A percentile compares a stretch with the other conserved stretches of the same genome.
These are phyloP conservation scores for Leavenworthia alabamica DNA, from an alignment of 345 rosid genomes.

Conservation along the genomic window DNA sequence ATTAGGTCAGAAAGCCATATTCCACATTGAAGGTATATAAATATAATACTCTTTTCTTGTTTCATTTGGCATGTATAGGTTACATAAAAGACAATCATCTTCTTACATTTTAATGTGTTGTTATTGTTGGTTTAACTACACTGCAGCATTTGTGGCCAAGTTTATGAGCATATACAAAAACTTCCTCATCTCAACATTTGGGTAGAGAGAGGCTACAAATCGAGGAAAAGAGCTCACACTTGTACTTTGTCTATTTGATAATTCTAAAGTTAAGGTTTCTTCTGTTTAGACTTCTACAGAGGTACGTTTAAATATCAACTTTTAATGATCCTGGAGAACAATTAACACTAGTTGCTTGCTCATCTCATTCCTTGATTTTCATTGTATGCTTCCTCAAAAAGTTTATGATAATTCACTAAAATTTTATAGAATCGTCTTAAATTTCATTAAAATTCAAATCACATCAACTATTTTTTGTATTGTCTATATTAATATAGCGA, in stretches of 20 bases:
- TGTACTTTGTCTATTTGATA: background rate
- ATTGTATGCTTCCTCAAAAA: background rate
- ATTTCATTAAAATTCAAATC: too few species aligned
- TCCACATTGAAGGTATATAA: constrained; percentile 78
- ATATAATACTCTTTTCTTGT: constrained; percentile 4
- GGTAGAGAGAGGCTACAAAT: constrained; percentile 30
- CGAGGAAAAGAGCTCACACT: background rate
- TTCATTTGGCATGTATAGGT: background rate
- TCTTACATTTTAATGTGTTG: background rate
- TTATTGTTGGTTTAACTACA: background rate
- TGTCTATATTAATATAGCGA: too few species aligned
- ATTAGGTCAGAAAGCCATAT: constrained; percentile 84
- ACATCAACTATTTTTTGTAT: too few species aligned
- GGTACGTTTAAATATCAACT: background rate
- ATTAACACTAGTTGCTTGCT: background rate
- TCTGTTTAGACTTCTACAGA: background rate
- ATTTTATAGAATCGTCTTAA: too few species aligned
- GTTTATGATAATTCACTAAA: too few species aligned
- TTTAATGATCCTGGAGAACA: background rate
- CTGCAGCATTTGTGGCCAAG: constrained; percentile 88
- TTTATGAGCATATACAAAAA: constrained; percentile 90
- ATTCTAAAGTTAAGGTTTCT: constrained; percentile 2
- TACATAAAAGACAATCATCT: background rate
- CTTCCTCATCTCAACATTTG: constrained; percentile 77
- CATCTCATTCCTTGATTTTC: background rate